Evolutionary conservation across 257 asterid genomes (phyloP).

Genomic region (Jacaranda copaia): DNA sequence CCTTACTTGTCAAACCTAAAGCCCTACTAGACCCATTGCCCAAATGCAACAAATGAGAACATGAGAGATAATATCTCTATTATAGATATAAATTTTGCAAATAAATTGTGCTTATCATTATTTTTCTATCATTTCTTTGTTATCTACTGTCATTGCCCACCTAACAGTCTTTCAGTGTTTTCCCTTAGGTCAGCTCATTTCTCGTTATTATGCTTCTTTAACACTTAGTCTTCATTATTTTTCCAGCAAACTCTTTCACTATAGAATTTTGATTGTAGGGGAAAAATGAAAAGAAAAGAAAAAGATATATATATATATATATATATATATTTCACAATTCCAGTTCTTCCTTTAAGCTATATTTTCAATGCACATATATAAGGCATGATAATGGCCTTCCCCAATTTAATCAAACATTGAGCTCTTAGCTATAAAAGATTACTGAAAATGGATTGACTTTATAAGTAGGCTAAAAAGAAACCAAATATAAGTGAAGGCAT

Average conservation of each 20-base stretch:
- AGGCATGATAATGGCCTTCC: constrained; percentile 26
- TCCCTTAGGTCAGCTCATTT: neutral
- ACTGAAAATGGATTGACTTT: constrained; percentile 12
- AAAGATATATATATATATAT: too few relatives aligned
- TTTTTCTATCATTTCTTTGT: neutral
- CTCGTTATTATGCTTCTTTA: neutral
- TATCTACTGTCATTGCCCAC: neutral
- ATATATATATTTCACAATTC: too few relatives aligned
- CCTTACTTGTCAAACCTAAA: neutral
- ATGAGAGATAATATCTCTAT: neutral
- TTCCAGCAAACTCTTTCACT: neutral
- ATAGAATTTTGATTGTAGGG: neutral
- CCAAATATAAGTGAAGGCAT: constrained; percentile 27
- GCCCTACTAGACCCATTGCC: neutral
- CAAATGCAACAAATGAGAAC: neutral
- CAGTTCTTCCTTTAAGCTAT: constrained; percentile 14
- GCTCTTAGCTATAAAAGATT: constrained; percentile 22
- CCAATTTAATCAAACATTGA: constrained; percentile 14
- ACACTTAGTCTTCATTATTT: neutral
- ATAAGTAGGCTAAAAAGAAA: neutral
- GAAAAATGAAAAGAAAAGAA: neutral
- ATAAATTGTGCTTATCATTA: neutral
- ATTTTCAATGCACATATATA: too few relatives aligned
- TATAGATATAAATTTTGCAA: too few relatives aligned
- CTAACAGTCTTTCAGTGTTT: too few relatives aligned